Base-by-base conservation (phyloP, 805 yeast species). In the Kazachstania kunashirensis region DNA sequence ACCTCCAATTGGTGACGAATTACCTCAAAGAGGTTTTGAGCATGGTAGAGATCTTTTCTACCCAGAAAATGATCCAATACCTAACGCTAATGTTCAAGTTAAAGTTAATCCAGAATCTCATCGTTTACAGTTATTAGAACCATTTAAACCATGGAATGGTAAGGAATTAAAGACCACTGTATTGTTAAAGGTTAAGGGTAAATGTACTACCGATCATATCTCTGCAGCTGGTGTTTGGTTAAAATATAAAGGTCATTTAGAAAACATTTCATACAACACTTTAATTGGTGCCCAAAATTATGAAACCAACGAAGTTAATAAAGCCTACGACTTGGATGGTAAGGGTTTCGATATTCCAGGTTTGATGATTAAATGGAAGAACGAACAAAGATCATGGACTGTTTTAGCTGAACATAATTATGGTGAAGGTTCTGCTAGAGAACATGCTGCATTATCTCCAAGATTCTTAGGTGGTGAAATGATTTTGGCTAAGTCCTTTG, bases 371-470 rank as follows among this genome's bases (percentile, higher is more conserved):
- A 83, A 83, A 62, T 92, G 96, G 96, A 88, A 89, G 61, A 67
- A 76, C 35, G 92, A 84, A 43, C 49, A 63, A 13, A 73, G 82
- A 50, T 92, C 94, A 15, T 89, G 98, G 98, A 72, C 77, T 47
- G 96, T 92, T 31, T 81, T 92, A 46, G 97, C 96, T 37, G 98
- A 92, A 62, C 95, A 92, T 59, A 89, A 89, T 65, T 92, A 89
- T 56, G 98, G 98, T 65, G 98, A 89, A 68, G 98, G 98, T 52
- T 88, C 96, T 34, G 96, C 98, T 23, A 83, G 98, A 73, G 98
- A 89, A 62, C 98, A 89, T 55, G 98, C 98, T 31, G 97, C 97
- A 12, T 70, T 92, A 48, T 84, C 92, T 24, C 98, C 97, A 39
- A 75, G 94, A 63, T 92, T 84, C 68, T 71, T 92, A 31, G 97